Evolutionary conservation across 1,284 basidiomycete genomes (phyloP).

Genomic region (Apiotrichum gamsii): DNA sequence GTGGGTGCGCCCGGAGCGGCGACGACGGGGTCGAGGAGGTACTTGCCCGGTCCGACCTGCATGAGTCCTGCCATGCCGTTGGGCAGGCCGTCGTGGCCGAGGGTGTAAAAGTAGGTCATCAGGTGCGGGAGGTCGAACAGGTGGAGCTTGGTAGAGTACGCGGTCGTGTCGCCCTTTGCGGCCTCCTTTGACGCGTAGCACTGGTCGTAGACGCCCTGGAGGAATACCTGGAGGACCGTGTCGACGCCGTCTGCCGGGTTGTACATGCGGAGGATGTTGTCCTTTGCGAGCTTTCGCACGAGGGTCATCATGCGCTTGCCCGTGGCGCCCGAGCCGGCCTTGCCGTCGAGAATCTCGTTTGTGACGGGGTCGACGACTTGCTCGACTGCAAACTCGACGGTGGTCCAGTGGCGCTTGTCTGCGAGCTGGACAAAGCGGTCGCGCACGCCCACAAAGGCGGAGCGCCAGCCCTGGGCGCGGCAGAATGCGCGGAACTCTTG

Average conservation of each 20-base stretch:
- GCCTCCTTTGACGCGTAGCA: conserved; percentile 10
- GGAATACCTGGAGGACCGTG: conserved; percentile 5
- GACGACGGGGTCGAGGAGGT: conserved; percentile 14
- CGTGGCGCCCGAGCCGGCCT: conserved; percentile 2
- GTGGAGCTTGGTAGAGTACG: conserved; percentile 14
- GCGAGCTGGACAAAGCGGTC: neutral
- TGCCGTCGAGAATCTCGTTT: conserved; percentile 10
- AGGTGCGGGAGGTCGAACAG: conserved; percentile 11
- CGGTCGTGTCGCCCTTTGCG: conserved; percentile 4
- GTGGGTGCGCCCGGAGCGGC: conserved; percentile 3
- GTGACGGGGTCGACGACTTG: conserved; percentile 10
- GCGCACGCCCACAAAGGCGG: conserved; percentile 11
- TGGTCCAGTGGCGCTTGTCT: conserved; percentile 2
- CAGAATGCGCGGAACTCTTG: conserved; percentile 6
- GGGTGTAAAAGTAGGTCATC: conserved; percentile 13
- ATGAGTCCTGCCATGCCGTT: conserved; percentile 11
- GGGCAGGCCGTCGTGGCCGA: neutral
- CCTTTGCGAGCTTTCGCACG: conserved; percentile 8
- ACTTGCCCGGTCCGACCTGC: neutral
- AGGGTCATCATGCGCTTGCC: conserved; percentile 6
- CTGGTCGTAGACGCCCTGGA: conserved; percentile 12
- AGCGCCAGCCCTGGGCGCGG: neutral
- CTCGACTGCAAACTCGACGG: conserved; percentile 10
- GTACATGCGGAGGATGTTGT: conserved; percentile 6
- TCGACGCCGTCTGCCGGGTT: conserved; percentile 3